Percentiles rank a stretch among this genome's conserved stretches.
phyloP scores from a whole-genome alignment of 768 basidiomycete species.

The Boletus sp. region DNA sequence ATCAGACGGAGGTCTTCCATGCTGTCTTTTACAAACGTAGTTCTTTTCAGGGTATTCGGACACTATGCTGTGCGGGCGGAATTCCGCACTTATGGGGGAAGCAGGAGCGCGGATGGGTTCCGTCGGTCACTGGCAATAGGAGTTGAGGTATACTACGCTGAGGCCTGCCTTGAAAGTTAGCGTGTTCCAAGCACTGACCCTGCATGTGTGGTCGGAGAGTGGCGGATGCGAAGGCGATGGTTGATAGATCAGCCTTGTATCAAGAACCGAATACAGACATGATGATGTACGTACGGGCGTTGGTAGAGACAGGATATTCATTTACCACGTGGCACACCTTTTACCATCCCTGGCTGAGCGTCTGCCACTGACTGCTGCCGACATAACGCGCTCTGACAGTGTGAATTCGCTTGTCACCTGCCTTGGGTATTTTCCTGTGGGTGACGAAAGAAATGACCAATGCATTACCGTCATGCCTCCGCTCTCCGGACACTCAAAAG shows the following conservation, averaged over 20 bases:
- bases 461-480: slow-evolving; percentile 21
- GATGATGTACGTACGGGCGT: slow-evolving; percentile 5
- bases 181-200: slow-evolving; percentile 1
- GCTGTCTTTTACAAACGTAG: slow-evolving; percentile 4
- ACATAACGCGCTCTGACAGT: slow-evolving; percentile 27
- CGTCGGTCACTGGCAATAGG: background rate
- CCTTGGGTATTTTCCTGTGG: slow-evolving; percentile 22
- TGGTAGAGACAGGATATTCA: background rate
- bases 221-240: background rate
- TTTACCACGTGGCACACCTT: slow-evolving; percentile 27
- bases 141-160: no score
- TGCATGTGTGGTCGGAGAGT: slow-evolving; percentile 4
- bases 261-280: background rate
- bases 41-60: slow-evolving; percentile 11
- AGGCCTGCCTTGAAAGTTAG: no score
- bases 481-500: slow-evolving; percentile 24
- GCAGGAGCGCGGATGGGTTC: background rate
- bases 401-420: slow-evolving; percentile 27
- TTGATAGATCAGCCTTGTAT: background rate
- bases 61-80: background rate
- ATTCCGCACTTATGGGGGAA: slow-evolving; percentile 1
- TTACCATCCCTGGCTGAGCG: slow-evolving; percentile 1
- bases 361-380: slow-evolving; percentile 8
- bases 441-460: slow-evolving; percentile 30
- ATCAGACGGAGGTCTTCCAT: slow-evolving; percentile 17